Evolutionary conservation across 108 stramenopile genomes (phyloP).

Genomic region (Discostella pseudostelligera): DNA sequence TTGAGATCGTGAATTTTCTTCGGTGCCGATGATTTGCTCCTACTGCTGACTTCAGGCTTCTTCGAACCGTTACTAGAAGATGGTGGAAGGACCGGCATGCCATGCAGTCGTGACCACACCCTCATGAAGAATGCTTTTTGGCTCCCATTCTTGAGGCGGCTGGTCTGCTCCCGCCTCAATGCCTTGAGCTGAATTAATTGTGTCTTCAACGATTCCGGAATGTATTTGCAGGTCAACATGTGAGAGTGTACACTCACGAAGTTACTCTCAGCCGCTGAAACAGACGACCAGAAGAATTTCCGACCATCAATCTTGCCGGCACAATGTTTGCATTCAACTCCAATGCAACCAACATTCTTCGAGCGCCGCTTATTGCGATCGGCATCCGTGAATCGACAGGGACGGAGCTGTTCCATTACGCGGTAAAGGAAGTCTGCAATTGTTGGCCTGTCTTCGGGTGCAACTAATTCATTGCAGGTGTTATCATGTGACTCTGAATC

Average conservation of each 20-base stretch:
- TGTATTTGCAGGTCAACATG: constrained; percentile 81
- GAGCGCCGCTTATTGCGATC: constrained; percentile 87
- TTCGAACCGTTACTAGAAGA: background rate
- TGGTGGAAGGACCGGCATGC: background rate
- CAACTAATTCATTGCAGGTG: constrained; percentile 57
- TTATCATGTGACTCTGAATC: constrained; percentile 75
- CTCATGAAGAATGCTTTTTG: constrained; percentile 88
- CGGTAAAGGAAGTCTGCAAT: constrained; percentile 87
- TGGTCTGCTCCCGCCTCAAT: constrained; percentile 84
- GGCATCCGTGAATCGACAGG: constrained; percentile 88
- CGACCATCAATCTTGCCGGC: constrained; percentile 84
- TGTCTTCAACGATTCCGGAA: constrained; percentile 65
- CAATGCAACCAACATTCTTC: constrained; percentile 85
- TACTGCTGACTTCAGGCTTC: background rate
- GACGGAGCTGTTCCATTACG: constrained; percentile 88
- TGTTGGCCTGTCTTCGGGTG: constrained; percentile 76
- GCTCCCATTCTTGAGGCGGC: constrained; percentile 73
- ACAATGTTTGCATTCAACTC: constrained; percentile 91
- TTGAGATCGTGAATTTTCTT: background rate
- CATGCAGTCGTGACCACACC: constrained; percentile 82
- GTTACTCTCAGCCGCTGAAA: constrained; percentile 89
- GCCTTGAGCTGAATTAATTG: constrained; percentile 65
- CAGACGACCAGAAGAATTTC: constrained; percentile 92
- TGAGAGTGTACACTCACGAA: constrained; percentile 92
- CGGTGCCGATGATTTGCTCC: background rate